Percentiles rank a stretch among this genome's conserved stretches.
Conservation (phyloP, 169 alveolate species). For the Cryptosporidium ryanae region DNA sequence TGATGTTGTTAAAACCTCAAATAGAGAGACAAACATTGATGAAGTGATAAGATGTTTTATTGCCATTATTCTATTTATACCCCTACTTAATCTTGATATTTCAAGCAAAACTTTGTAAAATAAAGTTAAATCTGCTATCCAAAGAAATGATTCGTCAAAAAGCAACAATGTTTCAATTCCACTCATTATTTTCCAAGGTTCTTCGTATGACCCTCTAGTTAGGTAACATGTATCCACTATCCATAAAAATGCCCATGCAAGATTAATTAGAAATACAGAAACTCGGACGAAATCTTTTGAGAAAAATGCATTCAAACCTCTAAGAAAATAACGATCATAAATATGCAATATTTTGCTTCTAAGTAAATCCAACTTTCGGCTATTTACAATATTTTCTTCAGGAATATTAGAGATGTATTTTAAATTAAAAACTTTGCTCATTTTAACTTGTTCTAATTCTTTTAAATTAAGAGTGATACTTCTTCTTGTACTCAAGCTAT, state of each 20-base stretch:
- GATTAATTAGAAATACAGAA: slow-evolving; percentile 21
- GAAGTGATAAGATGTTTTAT: slow-evolving; percentile 43
- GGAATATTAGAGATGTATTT: neutral
- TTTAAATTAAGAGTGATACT: neutral
- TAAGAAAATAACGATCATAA: slow-evolving; percentile 45
- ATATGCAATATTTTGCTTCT: slow-evolving; percentile 35
- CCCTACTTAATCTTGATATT: slow-evolving; percentile 27
- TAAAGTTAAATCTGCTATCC: slow-evolving; percentile 66
- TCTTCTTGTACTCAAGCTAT: neutral
- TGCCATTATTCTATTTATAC: slow-evolving; percentile 35
- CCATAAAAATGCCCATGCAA: slow-evolving; percentile 66
- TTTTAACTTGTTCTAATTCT: neutral
- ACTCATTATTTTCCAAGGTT: slow-evolving; percentile 50
- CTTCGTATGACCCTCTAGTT: slow-evolving; percentile 7
- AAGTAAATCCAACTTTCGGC: neutral
- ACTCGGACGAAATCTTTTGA: slow-evolving; percentile 50
- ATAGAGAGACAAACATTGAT: slow-evolving; percentile 43
- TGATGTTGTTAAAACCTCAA: slow-evolving; percentile 64
- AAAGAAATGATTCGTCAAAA: slow-evolving; percentile 55
- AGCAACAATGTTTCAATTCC: slow-evolving; percentile 14
- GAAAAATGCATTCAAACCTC: slow-evolving; percentile 65
- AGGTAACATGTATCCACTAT: slow-evolving; percentile 27
- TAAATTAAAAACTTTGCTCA: neutral
- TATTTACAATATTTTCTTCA: neutral
- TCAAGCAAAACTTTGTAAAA: slow-evolving; percentile 37